Conservation (phyloP, 441 rosid species). For the Pelargonium myrrhifolium region DNA sequence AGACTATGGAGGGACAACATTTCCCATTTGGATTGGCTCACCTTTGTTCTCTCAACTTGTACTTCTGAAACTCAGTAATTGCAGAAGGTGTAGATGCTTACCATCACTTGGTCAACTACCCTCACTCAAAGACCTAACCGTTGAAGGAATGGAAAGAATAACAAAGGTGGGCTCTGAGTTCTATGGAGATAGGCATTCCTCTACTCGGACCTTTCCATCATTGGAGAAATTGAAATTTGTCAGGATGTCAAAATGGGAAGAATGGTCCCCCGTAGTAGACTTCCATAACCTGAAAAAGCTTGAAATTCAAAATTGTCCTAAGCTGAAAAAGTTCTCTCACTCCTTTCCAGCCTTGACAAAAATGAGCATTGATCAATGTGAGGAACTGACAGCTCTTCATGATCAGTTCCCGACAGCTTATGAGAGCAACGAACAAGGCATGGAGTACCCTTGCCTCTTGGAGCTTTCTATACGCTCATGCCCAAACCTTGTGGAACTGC, state of each 20-base stretch:
- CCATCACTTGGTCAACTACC: constrained; percentile 34
- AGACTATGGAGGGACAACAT: constrained; percentile 27
- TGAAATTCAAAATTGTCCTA: constrained; percentile 15
- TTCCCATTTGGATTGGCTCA: constrained; percentile 34
- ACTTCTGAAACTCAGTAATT: constrained; percentile 19
- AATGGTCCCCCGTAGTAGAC: constrained; percentile 21
- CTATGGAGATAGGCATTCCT: constrained; percentile 16
- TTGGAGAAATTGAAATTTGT: constrained; percentile 21
- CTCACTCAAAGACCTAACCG: constrained; percentile 20
- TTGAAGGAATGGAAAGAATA: constrained; percentile 20
- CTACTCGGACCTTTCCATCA: constrained; percentile 16
- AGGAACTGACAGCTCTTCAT: constrained; percentile 16
- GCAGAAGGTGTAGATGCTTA: constrained; percentile 22
- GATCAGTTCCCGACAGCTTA: background rate
- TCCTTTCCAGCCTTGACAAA: constrained; percentile 21
- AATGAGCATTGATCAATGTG: constrained; percentile 10
- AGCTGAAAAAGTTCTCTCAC: constrained; percentile 13
- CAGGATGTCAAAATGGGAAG: constrained; percentile 25
- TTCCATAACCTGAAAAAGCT: constrained; percentile 24
- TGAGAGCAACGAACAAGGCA: constrained; percentile 1
- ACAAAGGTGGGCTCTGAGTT: constrained; percentile 24
- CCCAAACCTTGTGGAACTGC: constrained; percentile 16
- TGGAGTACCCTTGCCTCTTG: constrained; percentile 16
- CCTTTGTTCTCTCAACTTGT: constrained; percentile 23
- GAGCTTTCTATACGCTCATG: constrained; percentile 15